Evolutionary conservation across 2,329 filamentous ascomycete genomes (phyloP).

Genomic region (Podosphaera aphanis): DNA sequence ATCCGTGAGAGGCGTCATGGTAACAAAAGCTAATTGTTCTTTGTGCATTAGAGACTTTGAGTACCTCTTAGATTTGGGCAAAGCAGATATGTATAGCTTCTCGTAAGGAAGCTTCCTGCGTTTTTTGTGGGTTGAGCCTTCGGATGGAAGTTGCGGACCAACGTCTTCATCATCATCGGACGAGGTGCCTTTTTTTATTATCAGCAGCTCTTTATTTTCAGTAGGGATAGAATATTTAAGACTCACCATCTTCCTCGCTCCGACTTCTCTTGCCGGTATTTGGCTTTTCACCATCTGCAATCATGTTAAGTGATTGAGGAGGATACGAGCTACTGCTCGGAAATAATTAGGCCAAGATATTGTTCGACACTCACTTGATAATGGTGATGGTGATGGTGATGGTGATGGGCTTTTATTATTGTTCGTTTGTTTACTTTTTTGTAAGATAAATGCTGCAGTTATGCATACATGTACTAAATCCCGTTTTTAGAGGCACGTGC

Average conservation of each 20-base stretch:
- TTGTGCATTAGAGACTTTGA: slow-evolving; percentile 97
- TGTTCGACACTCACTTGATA: too few species aligned
- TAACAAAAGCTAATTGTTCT: slow-evolving; percentile 73
- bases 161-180: slow-evolving; percentile 88
- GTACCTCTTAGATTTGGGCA: slow-evolving; percentile 62
- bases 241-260: slow-evolving; percentile 20
- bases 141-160: slow-evolving; percentile 70
- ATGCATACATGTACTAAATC: too few species aligned
- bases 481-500: too few species aligned
- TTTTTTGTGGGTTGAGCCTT: slow-evolving; percentile 67
- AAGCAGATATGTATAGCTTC: slow-evolving; percentile 76
- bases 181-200: slow-evolving; percentile 22
- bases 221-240: too few species aligned
- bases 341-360: too few species aligned
- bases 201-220: too few species aligned
- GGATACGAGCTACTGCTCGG: too few species aligned
- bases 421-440: too few species aligned
- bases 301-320: slow-evolving; percentile 12
- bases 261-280: slow-evolving; percentile 30
- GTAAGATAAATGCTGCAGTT: too few species aligned
- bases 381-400: too few species aligned
- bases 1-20: slow-evolving; percentile 72
- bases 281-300: slow-evolving; percentile 14
- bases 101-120: slow-evolving; percentile 77
- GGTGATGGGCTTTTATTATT: too few species aligned